Evolutionary conservation across 1,284 basidiomycete genomes (phyloP).

Genomic region (Jaminaea rosea): DNA sequence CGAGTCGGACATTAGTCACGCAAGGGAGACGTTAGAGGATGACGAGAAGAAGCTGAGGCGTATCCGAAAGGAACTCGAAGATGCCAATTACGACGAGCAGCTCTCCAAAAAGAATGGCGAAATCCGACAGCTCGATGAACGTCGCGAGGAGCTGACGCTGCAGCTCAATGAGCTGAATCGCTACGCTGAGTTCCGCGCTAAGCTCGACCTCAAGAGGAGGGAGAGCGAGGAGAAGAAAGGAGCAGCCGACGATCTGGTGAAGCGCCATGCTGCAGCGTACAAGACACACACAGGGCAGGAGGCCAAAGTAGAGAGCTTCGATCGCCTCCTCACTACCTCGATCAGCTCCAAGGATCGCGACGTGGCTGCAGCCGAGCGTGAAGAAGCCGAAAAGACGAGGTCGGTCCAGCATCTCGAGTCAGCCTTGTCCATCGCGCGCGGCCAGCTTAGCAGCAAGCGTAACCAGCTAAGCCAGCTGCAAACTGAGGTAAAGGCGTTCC

Average conservation of each 20-base stretch:
- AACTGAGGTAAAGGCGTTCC: not conserved
- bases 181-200: conserved; percentile 75
- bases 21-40: conserved; percentile 18
- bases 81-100: conserved; percentile 59
- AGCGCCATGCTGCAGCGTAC: conserved; percentile 57
- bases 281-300: conserved; percentile 59
- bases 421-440: conserved; percentile 22
- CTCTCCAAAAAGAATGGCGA: conserved; percentile 58
- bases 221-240: conserved; percentile 49
- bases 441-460: conserved; percentile 58
- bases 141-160: conserved; percentile 61
- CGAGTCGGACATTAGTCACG: conserved; percentile 17
- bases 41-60: conserved; percentile 12
- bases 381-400: conserved; percentile 16
- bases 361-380: conserved; percentile 15
- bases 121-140: conserved; percentile 60
- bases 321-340: conserved; percentile 59
- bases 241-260: conserved; percentile 14
- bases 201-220: conserved; percentile 64
- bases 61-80: conserved; percentile 20
- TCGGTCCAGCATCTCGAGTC: conserved; percentile 31
- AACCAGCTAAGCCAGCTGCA: conserved; percentile 12
- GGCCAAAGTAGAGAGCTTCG: conserved; percentile 60
- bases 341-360: conserved; percentile 34
- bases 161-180: conserved; percentile 67